Conservation (phyloP, 495 filamentous ascomycete species). For the Lophiostoma macrostomum region DNA sequence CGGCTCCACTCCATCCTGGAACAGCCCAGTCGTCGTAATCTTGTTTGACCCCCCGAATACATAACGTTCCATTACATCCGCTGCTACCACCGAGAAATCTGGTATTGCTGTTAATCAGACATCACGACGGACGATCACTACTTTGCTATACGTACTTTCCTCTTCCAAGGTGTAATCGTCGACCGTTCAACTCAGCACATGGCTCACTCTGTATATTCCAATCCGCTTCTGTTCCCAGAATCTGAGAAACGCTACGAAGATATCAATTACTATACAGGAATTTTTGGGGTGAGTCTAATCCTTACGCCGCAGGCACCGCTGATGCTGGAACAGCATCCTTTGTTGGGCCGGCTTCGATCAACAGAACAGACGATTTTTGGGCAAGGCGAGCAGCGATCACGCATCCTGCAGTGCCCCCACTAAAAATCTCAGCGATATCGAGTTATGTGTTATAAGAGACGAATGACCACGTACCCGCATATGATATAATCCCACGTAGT, state of each 20-base stretch:
- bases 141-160: background rate
- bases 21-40: constrained; percentile 62
- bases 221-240: constrained; percentile 26
- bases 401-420: constrained; percentile 48
- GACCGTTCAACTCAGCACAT: constrained; percentile 12
- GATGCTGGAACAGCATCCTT: constrained; percentile 36
- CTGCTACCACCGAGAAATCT: constrained; percentile 59
- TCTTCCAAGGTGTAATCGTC: background rate
- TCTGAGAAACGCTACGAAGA: background rate
- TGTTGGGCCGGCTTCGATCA: constrained; percentile 49
- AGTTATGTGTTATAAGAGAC: too few species aligned
- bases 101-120: too few species aligned
- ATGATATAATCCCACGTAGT: too few species aligned
- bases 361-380: constrained; percentile 43
- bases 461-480: too few species aligned
- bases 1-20: constrained; percentile 53
- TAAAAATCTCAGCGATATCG: too few species aligned
- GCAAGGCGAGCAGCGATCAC: constrained; percentile 50
- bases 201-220: constrained; percentile 33
- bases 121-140: too few species aligned
- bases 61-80: constrained; percentile 63
- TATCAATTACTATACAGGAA: constrained; percentile 12
- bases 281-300: constrained; percentile 29
- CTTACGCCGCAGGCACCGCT: too few species aligned
- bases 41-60: constrained; percentile 52